These are phyloP conservation scores for Cercospora sp. DNA, from an alignment of 2,329 filamentous ascomycete genomes.

Conservation along the genomic window DNA sequence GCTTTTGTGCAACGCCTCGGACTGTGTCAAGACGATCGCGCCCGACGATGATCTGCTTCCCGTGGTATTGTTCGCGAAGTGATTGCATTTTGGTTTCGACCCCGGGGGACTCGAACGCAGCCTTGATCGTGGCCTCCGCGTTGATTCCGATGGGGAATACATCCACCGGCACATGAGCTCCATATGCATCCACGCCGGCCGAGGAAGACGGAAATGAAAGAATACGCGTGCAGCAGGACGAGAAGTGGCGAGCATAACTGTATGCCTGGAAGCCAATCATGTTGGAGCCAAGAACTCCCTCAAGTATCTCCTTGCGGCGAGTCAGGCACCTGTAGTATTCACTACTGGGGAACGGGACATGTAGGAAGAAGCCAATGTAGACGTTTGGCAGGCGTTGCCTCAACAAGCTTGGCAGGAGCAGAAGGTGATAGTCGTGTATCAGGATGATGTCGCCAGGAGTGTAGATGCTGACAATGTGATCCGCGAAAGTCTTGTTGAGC, in stretches of 20 bases:
- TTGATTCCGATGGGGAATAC: slow-evolving; percentile 96
- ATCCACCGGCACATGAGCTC: slow-evolving; percentile 83
- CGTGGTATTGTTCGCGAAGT: slow-evolving; percentile 76
- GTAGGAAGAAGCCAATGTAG: slow-evolving; percentile 92
- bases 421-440: slow-evolving; percentile 91
- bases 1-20: slow-evolving; percentile 89
- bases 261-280: slow-evolving; percentile 94
- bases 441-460: slow-evolving; percentile 90
- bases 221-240: slow-evolving; percentile 88
- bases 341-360: slow-evolving; percentile 92
- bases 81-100: slow-evolving; percentile 71
- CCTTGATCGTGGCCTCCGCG: slow-evolving; percentile 71
- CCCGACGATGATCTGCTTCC: slow-evolving; percentile 92
- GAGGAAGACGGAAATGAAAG: slow-evolving; percentile 86
- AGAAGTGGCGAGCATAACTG: slow-evolving; percentile 92
- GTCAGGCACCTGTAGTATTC: slow-evolving; percentile 90
- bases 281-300: slow-evolving; percentile 86
- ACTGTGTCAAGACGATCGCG: slow-evolving; percentile 92
- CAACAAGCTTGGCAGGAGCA: slow-evolving; percentile 84
- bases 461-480: slow-evolving; percentile 84
- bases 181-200: slow-evolving; percentile 84
- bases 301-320: slow-evolving; percentile 83
- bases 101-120: slow-evolving; percentile 67
- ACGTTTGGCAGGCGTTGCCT: slow-evolving; percentile 83
- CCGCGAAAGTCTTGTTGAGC: slow-evolving; percentile 89